Base-by-base conservation (phyloP, 345 rosid genomes). In the Mangifera indica region DNA sequence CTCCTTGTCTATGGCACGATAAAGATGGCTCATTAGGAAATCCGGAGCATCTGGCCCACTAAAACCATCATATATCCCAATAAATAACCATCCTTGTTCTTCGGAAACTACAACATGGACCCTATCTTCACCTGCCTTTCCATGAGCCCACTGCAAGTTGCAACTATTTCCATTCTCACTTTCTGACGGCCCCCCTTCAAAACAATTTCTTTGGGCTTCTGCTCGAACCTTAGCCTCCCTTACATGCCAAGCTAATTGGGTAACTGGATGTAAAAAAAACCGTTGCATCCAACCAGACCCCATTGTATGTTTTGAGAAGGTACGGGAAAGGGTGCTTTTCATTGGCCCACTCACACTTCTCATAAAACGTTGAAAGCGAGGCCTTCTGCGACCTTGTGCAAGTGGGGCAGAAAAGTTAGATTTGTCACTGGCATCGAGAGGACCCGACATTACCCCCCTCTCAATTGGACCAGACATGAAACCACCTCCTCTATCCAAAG, bases 21-120 rank as follows among this genome's bases (percentile, higher is more conserved):
- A 91, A 45, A 94, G 89, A 84, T 90, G 83, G 81, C 88, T 84
- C 93, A 94, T 92, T 29, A 94, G 83, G 75, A 92, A 94, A 71
- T 94, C 98, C 0, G 98, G 96, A 22, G 98, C 98, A 87, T 94
- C 98, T 7, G 98, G 98, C 57, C 98, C 98, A 74, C 93, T 94
- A 78, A 94, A 94, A 61, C 98, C 98, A 81, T 94, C 98, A 83
- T 94, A 94, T 73, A 94, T 94, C 61, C 97, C 98, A 17, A 92
- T 86, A 81, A 85, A 94, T 56, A 94, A 79, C 98, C 98, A 94
- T 72, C 98, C 97, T 76, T 94, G 97, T 72, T 94, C 97, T 76
- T 94, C 98, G 17, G 97, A 94, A 71, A 94, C 88, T 79, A 94
- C 97, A 29, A 94, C 94, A 72, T 94, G 98, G 70, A 94, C 93